Conservation (phyloP, 495 filamentous ascomycete species). For the Cudoniella acicularis region DNA sequence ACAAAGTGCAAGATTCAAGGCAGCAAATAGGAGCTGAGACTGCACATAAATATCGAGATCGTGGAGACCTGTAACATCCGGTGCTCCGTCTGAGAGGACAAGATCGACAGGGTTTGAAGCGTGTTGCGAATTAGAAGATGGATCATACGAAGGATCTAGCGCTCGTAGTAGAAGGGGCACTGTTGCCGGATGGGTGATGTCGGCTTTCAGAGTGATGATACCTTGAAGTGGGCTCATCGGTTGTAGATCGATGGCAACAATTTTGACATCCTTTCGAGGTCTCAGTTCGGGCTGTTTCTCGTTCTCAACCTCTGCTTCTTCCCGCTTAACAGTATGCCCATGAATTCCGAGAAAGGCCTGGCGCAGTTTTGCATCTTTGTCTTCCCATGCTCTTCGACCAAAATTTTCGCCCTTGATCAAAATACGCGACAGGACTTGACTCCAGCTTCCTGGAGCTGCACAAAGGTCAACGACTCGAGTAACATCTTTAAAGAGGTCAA, state of each 20-base stretch:
- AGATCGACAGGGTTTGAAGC: constrained; percentile 75
- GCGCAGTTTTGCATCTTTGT: constrained; percentile 64
- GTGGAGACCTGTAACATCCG: constrained; percentile 93
- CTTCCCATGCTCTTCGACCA: constrained; percentile 77
- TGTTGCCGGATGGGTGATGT: constrained; percentile 96
- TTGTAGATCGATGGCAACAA: constrained; percentile 92
- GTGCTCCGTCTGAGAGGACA: constrained; percentile 91
- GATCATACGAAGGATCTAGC: constrained; percentile 70
- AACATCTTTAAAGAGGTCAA: constrained; percentile 83
- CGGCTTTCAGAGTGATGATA: constrained; percentile 85
- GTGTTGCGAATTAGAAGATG: constrained; percentile 43
- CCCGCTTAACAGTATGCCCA: constrained; percentile 3
- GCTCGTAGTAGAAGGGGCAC: constrained; percentile 83
- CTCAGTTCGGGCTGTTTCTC: constrained; percentile 31
- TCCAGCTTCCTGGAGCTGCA: constrained; percentile 95
- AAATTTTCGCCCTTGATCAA: constrained; percentile 91
- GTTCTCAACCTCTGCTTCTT: constrained; percentile 25
- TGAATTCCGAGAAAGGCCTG: constrained; percentile 41
- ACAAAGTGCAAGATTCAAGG: constrained; percentile 86
- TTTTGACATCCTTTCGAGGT: constrained; percentile 76
- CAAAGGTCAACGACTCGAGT: constrained; percentile 96
- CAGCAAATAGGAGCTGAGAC: constrained; percentile 88
- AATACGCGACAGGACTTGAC: constrained; percentile 88
- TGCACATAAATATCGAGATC: constrained; percentile 98
- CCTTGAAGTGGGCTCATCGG: constrained; percentile 91